These are phyloP conservation scores for Chlamydomonas schloesseri DNA, from an alignment of 139 green algal species.

Conservation along the genomic window DNA sequence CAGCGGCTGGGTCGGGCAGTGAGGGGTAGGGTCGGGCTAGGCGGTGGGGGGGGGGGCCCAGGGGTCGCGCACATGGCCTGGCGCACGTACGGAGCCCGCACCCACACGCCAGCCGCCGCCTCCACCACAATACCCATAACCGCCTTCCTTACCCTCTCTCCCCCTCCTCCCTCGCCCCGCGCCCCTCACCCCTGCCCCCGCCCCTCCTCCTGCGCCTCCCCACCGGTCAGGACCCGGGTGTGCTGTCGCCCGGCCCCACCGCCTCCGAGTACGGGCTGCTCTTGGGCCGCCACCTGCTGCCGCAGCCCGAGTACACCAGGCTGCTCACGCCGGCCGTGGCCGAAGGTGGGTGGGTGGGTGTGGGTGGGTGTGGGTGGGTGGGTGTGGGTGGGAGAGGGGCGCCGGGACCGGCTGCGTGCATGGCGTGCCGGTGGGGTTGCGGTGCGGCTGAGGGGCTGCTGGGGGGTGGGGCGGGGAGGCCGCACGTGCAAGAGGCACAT, in stretches of 20 bases:
- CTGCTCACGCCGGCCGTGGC: neutral
- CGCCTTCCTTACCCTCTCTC: no score
- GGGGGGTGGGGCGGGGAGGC: no score
- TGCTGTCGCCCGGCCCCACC: neutral
- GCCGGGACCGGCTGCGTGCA: no score
- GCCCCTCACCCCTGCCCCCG: no score
- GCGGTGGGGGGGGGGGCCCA: no score
- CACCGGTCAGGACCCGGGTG: neutral
- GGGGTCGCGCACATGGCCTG: no score
- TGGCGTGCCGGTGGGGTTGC: no score
- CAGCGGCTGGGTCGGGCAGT: neutral
- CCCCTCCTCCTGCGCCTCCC: neutral
- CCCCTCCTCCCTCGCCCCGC: neutral
- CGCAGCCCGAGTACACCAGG: neutral
- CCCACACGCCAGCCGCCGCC: no score
- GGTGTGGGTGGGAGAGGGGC: neutral
- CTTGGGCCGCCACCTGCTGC: conserved; percentile 28
- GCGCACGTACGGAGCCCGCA: no score
- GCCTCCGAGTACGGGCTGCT: conserved; percentile 1
- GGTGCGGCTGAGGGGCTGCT: neutral
- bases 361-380: neutral
- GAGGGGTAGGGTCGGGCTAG: no score
- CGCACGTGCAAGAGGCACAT: no score
- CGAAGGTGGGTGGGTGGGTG: neutral
- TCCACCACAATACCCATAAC: no score